Evolutionary conservation across 257 asterid genomes (phyloP).

Genomic region (Ocimum tenuiflorum): DNA sequence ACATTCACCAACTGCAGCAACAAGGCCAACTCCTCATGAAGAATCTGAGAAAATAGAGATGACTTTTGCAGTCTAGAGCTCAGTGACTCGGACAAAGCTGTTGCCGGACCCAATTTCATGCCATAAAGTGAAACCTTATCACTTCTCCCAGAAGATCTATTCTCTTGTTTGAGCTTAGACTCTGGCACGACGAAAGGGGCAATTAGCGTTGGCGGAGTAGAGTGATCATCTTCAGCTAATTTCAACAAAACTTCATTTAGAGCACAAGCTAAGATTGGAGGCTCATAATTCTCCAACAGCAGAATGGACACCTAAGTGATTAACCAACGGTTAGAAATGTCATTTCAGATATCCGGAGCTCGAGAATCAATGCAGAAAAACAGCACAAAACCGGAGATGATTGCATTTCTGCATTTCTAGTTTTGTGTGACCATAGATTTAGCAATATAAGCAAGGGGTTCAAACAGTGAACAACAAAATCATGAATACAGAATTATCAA

Average conservation of each 20-base stretch:
- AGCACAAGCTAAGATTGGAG: slow-evolving; percentile 74
- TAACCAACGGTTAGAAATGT: neutral
- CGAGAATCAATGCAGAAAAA: neutral
- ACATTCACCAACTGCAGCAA: slow-evolving; percentile 56
- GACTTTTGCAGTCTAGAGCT: slow-evolving; percentile 41
- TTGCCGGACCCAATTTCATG: slow-evolving; percentile 46
- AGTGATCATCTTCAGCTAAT: slow-evolving; percentile 35
- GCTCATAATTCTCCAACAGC: slow-evolving; percentile 50
- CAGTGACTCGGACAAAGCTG: slow-evolving; percentile 33
- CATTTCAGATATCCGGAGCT: neutral
- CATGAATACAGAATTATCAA: neutral
- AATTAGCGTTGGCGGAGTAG: slow-evolving; percentile 47
- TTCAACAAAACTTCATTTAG: slow-evolving; percentile 60
- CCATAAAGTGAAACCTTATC: slow-evolving; percentile 47
- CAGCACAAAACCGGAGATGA: neutral
- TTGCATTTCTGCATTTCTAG: neutral
- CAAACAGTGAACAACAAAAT: neutral
- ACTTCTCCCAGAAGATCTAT: slow-evolving; percentile 23
- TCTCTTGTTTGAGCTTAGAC: slow-evolving; percentile 53
- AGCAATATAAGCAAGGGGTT: neutral
- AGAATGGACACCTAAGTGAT: slow-evolving; percentile 54
- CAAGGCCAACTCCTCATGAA: slow-evolving; percentile 57
- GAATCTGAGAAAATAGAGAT: slow-evolving; percentile 42
- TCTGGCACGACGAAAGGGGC: slow-evolving; percentile 58
- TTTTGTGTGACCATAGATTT: neutral